These are phyloP conservation scores for Glycyrrhiza uralensis DNA, from an alignment of 306 rosid genomes.

Conservation along the genomic window DNA sequence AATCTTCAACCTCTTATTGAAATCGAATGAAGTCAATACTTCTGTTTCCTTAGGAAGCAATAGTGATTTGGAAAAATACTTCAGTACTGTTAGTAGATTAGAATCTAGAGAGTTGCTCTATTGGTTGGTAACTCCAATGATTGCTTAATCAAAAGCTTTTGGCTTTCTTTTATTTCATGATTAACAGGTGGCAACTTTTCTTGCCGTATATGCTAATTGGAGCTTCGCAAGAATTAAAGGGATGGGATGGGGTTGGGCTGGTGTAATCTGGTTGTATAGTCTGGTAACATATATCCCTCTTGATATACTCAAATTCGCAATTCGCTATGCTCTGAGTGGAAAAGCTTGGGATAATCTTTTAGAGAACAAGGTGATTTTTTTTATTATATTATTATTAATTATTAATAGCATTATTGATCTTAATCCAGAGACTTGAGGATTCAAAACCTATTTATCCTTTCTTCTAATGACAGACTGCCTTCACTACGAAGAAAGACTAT, in stretches of 20 bases:
- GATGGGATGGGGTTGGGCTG: constrained; percentile 99
- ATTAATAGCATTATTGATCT: not conserved
- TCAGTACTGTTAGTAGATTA: not conserved
- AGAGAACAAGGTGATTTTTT: constrained; percentile 79
- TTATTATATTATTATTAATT: not conserved
- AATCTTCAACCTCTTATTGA: constrained; percentile 30
- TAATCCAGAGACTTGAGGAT: constrained; percentile 8
- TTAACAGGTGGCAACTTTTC: constrained; percentile 77
- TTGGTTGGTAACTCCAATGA: not conserved
- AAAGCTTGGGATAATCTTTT: constrained; percentile 94
- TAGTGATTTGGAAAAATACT: too few relatives aligned
- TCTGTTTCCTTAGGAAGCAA: too few relatives aligned
- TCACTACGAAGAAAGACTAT: constrained; percentile 95
- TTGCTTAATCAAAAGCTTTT: not conserved
- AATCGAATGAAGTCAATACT: too few relatives aligned
- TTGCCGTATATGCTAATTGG: constrained; percentile 91
- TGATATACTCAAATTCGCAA: constrained; percentile 75
- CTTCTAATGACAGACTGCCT: constrained; percentile 73
- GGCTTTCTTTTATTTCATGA: constrained; percentile 19
- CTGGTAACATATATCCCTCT: constrained; percentile 86
- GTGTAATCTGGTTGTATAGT: constrained; percentile 88
- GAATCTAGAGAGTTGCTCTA: not conserved
- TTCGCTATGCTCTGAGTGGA: constrained; percentile 84
- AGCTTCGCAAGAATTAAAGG: constrained; percentile 76
- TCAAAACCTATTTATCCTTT: constrained; percentile 1